These are phyloP conservation scores for Cokeromyces recurvatus DNA, from an alignment of 371 early-diverging fungal genomes.

Conservation along the genomic window DNA sequence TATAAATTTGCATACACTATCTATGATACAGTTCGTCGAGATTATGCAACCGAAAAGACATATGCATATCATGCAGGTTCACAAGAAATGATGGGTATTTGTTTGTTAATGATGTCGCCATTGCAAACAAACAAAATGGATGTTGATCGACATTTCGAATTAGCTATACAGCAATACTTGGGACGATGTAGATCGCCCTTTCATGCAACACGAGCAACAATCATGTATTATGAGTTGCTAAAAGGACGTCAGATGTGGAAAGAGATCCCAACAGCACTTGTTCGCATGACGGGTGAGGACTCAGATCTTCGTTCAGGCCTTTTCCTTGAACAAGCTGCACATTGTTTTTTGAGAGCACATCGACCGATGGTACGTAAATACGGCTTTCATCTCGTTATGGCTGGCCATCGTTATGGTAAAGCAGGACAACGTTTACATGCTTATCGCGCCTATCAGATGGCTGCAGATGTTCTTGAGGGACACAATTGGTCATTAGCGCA, in stretches of 20 bases:
- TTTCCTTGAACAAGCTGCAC: constrained; percentile 87
- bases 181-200: constrained; percentile 59
- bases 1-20: constrained; percentile 84
- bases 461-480: constrained; percentile 57
- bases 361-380: constrained; percentile 76
- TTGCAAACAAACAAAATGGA: constrained; percentile 55
- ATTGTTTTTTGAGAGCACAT: constrained; percentile 59
- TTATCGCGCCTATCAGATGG: constrained; percentile 65
- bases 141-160: constrained; percentile 74
- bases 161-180: constrained; percentile 68
- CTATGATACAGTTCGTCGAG: constrained; percentile 88
- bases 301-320: constrained; percentile 75
- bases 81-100: constrained; percentile 92
- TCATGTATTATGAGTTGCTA: constrained; percentile 80
- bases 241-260: constrained; percentile 62
- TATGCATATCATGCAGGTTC: constrained; percentile 83
- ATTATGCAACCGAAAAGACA: constrained; percentile 80
- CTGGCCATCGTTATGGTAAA: constrained; percentile 80
- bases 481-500: constrained; percentile 77
- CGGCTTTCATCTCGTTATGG: constrained; percentile 84
- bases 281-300: constrained; percentile 71
- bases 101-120: constrained; percentile 58
- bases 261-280: constrained; percentile 66
- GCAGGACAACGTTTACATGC: constrained; percentile 69
- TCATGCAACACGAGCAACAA: constrained; percentile 68